These are phyloP conservation scores for Petasospora rhodanensis DNA, from an alignment of 1,139 yeast genomes.

Conservation along the genomic window DNA sequence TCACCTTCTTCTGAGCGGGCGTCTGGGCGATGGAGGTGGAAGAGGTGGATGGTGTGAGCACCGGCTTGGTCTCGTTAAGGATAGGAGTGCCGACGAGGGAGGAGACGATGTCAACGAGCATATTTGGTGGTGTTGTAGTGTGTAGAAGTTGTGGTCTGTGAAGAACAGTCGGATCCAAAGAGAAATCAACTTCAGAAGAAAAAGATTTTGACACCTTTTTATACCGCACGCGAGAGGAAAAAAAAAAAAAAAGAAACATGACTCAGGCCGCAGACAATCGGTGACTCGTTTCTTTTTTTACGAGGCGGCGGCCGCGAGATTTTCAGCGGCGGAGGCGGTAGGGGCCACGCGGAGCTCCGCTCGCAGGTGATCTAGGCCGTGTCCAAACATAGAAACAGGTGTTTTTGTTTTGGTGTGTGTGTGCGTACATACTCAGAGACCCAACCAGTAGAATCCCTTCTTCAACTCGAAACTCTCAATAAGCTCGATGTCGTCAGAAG, in stretches of 20 bases:
- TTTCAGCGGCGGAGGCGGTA: too few relatives aligned
- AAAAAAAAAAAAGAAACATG: too few relatives aligned
- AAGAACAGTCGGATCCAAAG: background rate
- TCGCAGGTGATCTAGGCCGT: too few relatives aligned
- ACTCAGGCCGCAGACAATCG: too few relatives aligned
- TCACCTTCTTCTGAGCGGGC: background rate
- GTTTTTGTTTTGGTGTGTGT: too few relatives aligned
- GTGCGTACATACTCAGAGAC: slow-evolving; percentile 18
- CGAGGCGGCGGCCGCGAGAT: too few relatives aligned
- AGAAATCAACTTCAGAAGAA: background rate
- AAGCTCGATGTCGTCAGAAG: slow-evolving; percentile 29
- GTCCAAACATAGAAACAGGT: too few relatives aligned
- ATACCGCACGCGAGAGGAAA: background rate
- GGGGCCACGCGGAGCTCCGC: too few relatives aligned
- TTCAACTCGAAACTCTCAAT: slow-evolving; percentile 25
- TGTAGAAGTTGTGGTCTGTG: background rate
- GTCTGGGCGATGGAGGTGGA: slow-evolving; percentile 4
- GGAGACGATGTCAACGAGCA: slow-evolving; percentile 11
- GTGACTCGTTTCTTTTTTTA: too few relatives aligned
- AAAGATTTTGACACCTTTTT: background rate
- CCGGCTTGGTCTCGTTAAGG: slow-evolving; percentile 12
- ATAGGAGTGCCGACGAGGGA: slow-evolving; percentile 11
- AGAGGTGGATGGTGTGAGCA: slow-evolving; percentile 7
- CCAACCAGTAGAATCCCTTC: slow-evolving; percentile 26
- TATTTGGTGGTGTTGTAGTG: background rate